Evolutionary conservation across 2,329 filamentous ascomycete species (phyloP).

Genomic region (Aspergillus novoparasiticus): DNA sequence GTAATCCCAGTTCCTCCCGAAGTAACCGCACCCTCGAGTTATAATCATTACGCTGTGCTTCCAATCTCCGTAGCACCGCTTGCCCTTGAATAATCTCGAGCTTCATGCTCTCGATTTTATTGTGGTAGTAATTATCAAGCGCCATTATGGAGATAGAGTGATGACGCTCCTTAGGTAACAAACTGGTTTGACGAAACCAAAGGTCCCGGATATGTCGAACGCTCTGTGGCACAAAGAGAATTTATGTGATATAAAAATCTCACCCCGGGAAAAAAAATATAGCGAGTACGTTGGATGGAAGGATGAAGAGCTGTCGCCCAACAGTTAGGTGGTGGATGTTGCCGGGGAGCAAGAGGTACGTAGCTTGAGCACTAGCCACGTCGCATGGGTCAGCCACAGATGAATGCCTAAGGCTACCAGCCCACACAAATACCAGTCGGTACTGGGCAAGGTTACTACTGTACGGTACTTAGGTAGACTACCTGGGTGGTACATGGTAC

Average conservation of each 20-base stretch:
- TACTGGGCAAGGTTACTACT: not conserved
- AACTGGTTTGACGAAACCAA: constrained; percentile 4
- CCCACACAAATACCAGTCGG: not conserved
- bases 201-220: not conserved
- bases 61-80: constrained; percentile 87
- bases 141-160: constrained; percentile 70
- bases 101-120: constrained; percentile 99
- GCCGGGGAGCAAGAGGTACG: constrained; percentile 1
- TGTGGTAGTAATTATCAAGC: constrained; percentile 98
- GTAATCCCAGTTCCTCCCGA: constrained; percentile 89
- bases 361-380: constrained; percentile 3
- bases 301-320: constrained; percentile 5
- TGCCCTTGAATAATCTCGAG: constrained; percentile 99
- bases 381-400: not conserved
- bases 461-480: too few species aligned
- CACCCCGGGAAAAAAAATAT: not conserved
- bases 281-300: not conserved
- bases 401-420: not conserved
- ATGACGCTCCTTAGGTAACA: constrained; percentile 27
- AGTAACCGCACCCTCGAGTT: constrained; percentile 95
- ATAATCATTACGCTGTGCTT: constrained; percentile 98
- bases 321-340: constrained; percentile 1
- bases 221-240: too few species aligned
- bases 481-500: too few species aligned
- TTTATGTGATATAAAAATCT: not conserved